Conservation (phyloP, 331 rosid species). For the Erythrophleum ivorense region DNA sequence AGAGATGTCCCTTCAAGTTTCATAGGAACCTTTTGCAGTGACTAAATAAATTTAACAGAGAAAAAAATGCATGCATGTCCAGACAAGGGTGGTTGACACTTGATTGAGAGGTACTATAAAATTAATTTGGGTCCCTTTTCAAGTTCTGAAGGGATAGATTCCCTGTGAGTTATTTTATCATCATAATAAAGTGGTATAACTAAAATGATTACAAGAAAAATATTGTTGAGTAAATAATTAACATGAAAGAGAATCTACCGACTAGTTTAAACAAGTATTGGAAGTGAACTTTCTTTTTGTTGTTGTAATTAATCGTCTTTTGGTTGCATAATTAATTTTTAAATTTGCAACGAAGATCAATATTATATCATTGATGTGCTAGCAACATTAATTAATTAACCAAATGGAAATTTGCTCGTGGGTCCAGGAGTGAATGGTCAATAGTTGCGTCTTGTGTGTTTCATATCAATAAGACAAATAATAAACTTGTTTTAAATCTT, state of each 20-base stretch:
- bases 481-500: conserved; percentile 1
- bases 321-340: too few species aligned
- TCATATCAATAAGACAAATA: conserved; percentile 33
- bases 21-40: conserved; percentile 8
- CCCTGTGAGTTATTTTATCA: conserved; percentile 20
- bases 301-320: too few species aligned
- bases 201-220: conserved; percentile 25
- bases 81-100: background rate
- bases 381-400: conserved; percentile 27
- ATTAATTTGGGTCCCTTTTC: background rate
- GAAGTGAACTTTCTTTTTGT: conserved; percentile 8
- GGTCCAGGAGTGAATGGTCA: conserved; percentile 22
- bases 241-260: conserved; percentile 42
- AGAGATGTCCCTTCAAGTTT: background rate
- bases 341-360: conserved; percentile 12
- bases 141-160: conserved; percentile 46
- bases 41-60: background rate
- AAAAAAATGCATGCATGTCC: background rate
- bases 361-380: conserved; percentile 17
- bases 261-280: conserved; percentile 25
- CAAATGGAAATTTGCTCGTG: conserved; percentile 38
- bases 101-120: too few species aligned
- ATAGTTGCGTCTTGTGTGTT: conserved; percentile 20
- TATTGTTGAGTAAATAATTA: conserved; percentile 23
- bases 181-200: background rate